Evolutionary conservation across 2,329 filamentous ascomycete species (phyloP), one percentile per base, ranked within the genome.

Genomic region (Tolypocladium capitatum): DNA sequence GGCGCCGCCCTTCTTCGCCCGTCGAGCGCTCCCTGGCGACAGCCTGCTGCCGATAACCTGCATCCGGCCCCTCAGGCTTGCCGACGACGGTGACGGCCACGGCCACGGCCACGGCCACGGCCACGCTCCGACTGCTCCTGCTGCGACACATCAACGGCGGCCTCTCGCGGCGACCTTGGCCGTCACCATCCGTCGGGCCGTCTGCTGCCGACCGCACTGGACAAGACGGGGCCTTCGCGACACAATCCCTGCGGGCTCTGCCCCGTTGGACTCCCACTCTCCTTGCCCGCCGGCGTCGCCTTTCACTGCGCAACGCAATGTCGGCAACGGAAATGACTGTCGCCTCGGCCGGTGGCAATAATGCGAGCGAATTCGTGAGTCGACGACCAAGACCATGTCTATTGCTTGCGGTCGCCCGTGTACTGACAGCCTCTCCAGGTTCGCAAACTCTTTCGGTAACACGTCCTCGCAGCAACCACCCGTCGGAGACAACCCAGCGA

Each of bases 391-490:
- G 20, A 31, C 16, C n/a, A n/a, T n/a, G 13, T 35, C 16, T 5
- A 3, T 30, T 30, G 8, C 16, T 9, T 42, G 24, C 16, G 3
- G 21, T 27, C 6, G 38, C 38, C 24, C 5, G 24, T 21, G 27
- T 35, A 43, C 21, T 47, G 41, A 18, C 16, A 14, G 13, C 46
- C 10, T 30, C 27, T 33, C 18, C 57, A 96, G 90, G 90, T 97
- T 70, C 89, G 91, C 74, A 97, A 97, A 71, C 74, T 97, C 55
- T 97, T 96, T 77, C 94, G 95, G 91, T 97, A 82, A 69, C 76
- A 35, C 47, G 13, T 10, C 21, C 24, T 27, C n/a, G 21, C 18
- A 2, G 28, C 30, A n/a, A 14, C 4, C 28, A 16, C 47, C 24
- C 35, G 30, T 30, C 9, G 24, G 34, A 21, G 10, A 18, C 30